A percentile compares a stretch with the other conserved stretches of the same genome.
phyloP scores from a whole-genome alignment of 352 stramenopile species.

The Globisporangium acanthophoron region DNA sequence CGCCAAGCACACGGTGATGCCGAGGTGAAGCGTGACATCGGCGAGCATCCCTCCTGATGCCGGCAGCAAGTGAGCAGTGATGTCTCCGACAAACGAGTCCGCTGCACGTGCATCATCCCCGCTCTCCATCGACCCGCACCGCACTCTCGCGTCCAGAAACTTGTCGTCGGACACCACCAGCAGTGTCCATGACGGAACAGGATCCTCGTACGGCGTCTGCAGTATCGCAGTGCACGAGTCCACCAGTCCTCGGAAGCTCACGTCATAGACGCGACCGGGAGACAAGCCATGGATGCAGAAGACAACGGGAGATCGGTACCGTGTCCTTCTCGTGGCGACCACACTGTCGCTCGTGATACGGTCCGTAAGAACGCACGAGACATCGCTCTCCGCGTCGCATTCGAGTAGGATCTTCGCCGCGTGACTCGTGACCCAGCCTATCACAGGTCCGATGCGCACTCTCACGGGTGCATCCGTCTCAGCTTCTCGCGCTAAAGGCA shows the following conservation, averaged over 20 bases:
- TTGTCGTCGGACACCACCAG: slow-evolving; percentile 9
- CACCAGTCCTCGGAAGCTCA: slow-evolving; percentile 27
- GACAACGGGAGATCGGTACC: slow-evolving; percentile 18
- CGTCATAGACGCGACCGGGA: slow-evolving; percentile 31
- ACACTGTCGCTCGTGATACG: slow-evolving; percentile 21
- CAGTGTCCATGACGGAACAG: slow-evolving; percentile 12
- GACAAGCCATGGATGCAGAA: slow-evolving; percentile 24
- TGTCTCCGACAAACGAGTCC: slow-evolving; percentile 20
- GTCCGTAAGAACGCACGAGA: slow-evolving; percentile 33
- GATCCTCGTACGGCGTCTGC: slow-evolving; percentile 7
- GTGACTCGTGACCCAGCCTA: slow-evolving; percentile 30
- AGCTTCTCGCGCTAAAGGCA: not conserved
- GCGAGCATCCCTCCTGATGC: slow-evolving; percentile 15
- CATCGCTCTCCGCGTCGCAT: slow-evolving; percentile 25
- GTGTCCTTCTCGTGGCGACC: slow-evolving; percentile 5
- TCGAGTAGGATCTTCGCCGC: slow-evolving; percentile 36
- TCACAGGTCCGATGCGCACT: slow-evolving; percentile 32
- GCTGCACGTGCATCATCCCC: not conserved
- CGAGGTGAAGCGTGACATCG: slow-evolving; percentile 34
- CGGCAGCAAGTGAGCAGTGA: slow-evolving; percentile 23
- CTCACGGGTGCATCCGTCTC: not conserved
- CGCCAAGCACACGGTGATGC: slow-evolving; percentile 19
- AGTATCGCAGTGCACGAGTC: not conserved
- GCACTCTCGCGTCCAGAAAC: slow-evolving; percentile 4
- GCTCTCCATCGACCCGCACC: not conserved